Evolutionary conservation across 1,284 basidiomycete species (phyloP).

Genomic region (Sanghuangporus sanghuang): DNA sequence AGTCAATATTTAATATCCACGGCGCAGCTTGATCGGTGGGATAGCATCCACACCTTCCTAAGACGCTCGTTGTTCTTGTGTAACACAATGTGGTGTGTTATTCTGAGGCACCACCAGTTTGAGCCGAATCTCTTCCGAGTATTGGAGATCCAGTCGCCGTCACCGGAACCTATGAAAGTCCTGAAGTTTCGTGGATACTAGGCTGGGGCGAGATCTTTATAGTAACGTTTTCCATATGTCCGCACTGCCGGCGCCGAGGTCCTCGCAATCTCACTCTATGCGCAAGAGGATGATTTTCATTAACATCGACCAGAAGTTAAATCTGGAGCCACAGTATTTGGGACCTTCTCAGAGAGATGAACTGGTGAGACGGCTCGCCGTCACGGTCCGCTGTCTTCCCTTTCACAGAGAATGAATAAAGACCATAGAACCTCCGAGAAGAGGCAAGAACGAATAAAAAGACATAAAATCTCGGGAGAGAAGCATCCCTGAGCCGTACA

Average conservation of each 20-base stretch:
- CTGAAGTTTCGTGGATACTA: neutral
- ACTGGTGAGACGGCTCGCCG: neutral
- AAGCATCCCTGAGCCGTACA: neutral
- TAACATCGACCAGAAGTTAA: neutral
- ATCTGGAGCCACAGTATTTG: neutral
- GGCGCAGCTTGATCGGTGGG: neutral
- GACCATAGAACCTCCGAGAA: neutral
- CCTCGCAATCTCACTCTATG: neutral
- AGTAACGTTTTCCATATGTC: neutral
- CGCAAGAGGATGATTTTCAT: neutral
- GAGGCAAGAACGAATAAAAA: neutral
- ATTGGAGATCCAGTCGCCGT: conserved; percentile 2
- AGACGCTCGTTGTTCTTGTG: neutral
- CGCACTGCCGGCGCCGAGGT: conserved; percentile 3
- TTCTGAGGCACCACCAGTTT: neutral
- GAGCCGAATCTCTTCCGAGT: conserved; percentile 14
- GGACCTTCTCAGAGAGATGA: neutral
- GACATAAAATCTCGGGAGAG: neutral
- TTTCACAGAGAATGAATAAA: neutral
- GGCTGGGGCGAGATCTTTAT: conserved; percentile 1
- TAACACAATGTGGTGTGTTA: neutral
- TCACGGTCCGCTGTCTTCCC: neutral
- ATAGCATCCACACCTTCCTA: neutral
- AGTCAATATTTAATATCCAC: conserved; percentile 2
- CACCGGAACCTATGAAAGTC: conserved; percentile 9